phyloP scores from a whole-genome alignment of 2,329 filamentous ascomycete genomes.

The Fusarium sp. region DNA sequence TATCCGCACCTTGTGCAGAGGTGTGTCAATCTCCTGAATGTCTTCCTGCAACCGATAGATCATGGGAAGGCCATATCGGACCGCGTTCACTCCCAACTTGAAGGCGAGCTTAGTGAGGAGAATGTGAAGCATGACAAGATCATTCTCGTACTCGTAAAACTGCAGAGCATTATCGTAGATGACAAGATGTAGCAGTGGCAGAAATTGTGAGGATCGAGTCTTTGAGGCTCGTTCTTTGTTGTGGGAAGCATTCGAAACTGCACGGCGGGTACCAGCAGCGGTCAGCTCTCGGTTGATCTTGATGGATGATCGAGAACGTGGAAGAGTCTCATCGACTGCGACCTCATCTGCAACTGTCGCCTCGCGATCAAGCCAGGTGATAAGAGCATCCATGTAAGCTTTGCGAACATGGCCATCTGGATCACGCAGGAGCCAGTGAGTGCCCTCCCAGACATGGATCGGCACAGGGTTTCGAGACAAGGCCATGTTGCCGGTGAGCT shows the following conservation, averaged over 20 bases:
- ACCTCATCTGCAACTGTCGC: constrained; percentile 75
- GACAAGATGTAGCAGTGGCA: constrained; percentile 85
- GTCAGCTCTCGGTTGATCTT: constrained; percentile 57
- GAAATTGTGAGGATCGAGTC: constrained; percentile 74
- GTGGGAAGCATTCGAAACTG: constrained; percentile 75
- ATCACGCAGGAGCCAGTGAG: constrained; percentile 91
- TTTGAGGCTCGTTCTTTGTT: constrained; percentile 66
- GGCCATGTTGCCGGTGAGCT: constrained; percentile 68
- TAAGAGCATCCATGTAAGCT: constrained; percentile 85
- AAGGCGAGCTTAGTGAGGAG: constrained; percentile 80
- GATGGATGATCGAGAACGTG: constrained; percentile 57
- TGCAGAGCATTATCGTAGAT: constrained; percentile 91
- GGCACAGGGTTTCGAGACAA: constrained; percentile 81
- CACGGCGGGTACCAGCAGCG: constrained; percentile 64
- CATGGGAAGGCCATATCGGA: constrained; percentile 86
- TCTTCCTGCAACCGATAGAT: constrained; percentile 89
- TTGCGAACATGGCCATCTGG: constrained; percentile 81
- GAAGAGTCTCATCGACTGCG: constrained; percentile 67
- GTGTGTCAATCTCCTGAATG: constrained; percentile 74
- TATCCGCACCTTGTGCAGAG: constrained; percentile 80
- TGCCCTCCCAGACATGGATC: constrained; percentile 93
- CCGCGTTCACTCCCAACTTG: constrained; percentile 85
- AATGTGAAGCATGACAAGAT: constrained; percentile 82
- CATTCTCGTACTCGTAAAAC: constrained; percentile 76
- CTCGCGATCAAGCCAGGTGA: constrained; percentile 88